Evolutionary conservation across 208 protist genomes (phyloP), one percentile per base, ranked within the genome.

Genomic region (Leishmania lainsoni): DNA sequence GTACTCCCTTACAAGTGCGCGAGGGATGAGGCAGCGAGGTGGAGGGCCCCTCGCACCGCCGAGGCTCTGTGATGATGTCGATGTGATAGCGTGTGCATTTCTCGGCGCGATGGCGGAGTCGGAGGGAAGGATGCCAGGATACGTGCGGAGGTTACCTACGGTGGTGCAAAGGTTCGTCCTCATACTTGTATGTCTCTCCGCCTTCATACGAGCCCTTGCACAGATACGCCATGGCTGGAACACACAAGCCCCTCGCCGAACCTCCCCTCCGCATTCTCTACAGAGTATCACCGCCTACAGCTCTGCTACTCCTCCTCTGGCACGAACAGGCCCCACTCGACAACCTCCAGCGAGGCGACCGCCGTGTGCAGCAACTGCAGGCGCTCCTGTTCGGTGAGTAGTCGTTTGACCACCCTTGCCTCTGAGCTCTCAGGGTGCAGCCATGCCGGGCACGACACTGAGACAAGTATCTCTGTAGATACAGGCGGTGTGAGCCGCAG

Each of bases 321-420:
- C 35, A 94, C 90, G 84, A 95, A 96, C 14, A 96, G 82, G 1
- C 80, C 83, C 89, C 91, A 96, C 5, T 94, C 87, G 16, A 85
- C 56, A 51, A 96, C 83, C 32, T 83, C 80, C 51, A 96, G 84
- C 26, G 88, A 84, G 6, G 48, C 52, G 1, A 94, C n/a, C 5
- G 79, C 85, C 32, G 74, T 77, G 29, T 63, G 58, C 49, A 96
- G 59, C 32, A 91, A 51, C 29, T n/a, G 39, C 20, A 71, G 9
- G 0, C 89, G 85, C 78, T 94, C 90, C 74, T 85, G 80, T 65
- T 83, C 84, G 4, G 83, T 83, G 22, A 90, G 84, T 26, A 93
- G 61, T 0, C 85, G 83, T 69, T 85, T 42, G 35, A 94, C 80
- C 45, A 91, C 84, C 35, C 61, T 69, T 16, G 93, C 91, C 52